Conservation (phyloP, 495 filamentous ascomycete species). For the Lepidopterella palustris region DNA sequence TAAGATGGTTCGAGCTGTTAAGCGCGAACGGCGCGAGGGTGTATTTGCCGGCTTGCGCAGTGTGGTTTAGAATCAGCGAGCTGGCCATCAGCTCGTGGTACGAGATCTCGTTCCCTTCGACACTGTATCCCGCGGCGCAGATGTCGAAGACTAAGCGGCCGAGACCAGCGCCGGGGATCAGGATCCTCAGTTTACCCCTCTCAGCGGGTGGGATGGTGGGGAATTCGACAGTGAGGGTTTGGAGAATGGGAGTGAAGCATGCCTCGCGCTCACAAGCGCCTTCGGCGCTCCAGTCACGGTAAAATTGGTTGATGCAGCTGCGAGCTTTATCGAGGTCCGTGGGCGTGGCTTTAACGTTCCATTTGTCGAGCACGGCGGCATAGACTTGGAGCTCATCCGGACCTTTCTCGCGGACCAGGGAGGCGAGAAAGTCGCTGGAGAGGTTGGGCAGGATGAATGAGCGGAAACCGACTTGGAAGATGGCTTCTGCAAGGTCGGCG, state of each 20-base stretch:
- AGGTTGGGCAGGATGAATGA: constrained; percentile 50
- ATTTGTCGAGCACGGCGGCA: constrained; percentile 19
- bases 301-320: constrained; percentile 86
- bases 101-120: constrained; percentile 92
- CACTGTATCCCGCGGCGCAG: constrained; percentile 62
- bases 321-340: constrained; percentile 69
- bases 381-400: constrained; percentile 19
- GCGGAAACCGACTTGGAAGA: constrained; percentile 58
- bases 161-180: constrained; percentile 86
- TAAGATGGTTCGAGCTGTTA: constrained; percentile 71
- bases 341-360: constrained; percentile 44
- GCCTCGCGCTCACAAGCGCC: constrained; percentile 64
- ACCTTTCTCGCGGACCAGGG: constrained; percentile 5
- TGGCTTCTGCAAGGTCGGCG: constrained; percentile 71
- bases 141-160: constrained; percentile 84
- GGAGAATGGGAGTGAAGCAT: constrained; percentile 67
- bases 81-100: constrained; percentile 87
- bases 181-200: constrained; percentile 48
- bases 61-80: constrained; percentile 81
- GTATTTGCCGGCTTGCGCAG: constrained; percentile 40
- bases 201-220: constrained; percentile 24
- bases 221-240: constrained; percentile 54
- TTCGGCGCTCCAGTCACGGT: constrained; percentile 86
- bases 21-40: constrained; percentile 71
- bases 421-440: constrained; percentile 16